A percentile compares a stretch with the other conserved stretches of the same genome.
Conservation (phyloP, 2,329 filamentous ascomycete species). For the Zymoseptoria brevis region DNA sequence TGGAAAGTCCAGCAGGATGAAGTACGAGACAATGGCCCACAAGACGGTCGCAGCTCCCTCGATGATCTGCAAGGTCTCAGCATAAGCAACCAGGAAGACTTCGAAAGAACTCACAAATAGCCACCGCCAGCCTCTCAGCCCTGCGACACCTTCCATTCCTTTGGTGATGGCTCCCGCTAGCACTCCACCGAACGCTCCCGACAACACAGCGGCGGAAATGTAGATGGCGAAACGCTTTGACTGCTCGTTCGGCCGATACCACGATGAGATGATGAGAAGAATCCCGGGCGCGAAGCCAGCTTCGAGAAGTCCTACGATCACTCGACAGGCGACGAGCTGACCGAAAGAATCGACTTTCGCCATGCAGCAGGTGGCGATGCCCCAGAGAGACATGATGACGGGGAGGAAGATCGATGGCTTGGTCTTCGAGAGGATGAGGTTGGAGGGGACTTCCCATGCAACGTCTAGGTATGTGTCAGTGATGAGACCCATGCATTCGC, state of each 20-base stretch:
- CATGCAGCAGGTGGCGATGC: slow-evolving; percentile 42
- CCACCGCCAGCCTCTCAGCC: slow-evolving; percentile 37
- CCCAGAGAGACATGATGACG: slow-evolving; percentile 49
- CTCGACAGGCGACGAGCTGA: slow-evolving; percentile 45
- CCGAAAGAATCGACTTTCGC: slow-evolving; percentile 41
- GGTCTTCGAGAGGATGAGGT: slow-evolving; percentile 45
- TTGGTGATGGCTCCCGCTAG: slow-evolving; percentile 32
- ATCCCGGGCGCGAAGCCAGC: slow-evolving; percentile 50
- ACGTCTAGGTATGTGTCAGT: slow-evolving; percentile 37
- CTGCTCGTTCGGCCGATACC: slow-evolving; percentile 53
- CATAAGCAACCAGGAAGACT: not conserved
- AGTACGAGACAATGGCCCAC: slow-evolving; percentile 36
- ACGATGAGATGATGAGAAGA: slow-evolving; percentile 48
- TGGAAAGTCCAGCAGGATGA: slow-evolving; percentile 45
- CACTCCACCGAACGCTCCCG: slow-evolving; percentile 44
- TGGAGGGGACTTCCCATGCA: slow-evolving; percentile 47
- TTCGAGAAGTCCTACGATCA: slow-evolving; percentile 50
- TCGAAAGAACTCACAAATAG: slow-evolving; percentile 29
- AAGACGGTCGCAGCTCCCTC: slow-evolving; percentile 39
- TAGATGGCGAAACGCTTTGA: slow-evolving; percentile 51
- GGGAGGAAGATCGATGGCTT: slow-evolving; percentile 46
- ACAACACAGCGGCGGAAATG: slow-evolving; percentile 50
- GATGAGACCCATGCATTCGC: not conserved
- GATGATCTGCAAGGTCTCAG: slow-evolving; percentile 16
- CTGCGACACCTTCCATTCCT: slow-evolving; percentile 28